Evolutionary conservation across 108 stramenopile species (phyloP), one percentile per base, ranked within the genome.

Genomic region (Cylindrotheca closterium): DNA sequence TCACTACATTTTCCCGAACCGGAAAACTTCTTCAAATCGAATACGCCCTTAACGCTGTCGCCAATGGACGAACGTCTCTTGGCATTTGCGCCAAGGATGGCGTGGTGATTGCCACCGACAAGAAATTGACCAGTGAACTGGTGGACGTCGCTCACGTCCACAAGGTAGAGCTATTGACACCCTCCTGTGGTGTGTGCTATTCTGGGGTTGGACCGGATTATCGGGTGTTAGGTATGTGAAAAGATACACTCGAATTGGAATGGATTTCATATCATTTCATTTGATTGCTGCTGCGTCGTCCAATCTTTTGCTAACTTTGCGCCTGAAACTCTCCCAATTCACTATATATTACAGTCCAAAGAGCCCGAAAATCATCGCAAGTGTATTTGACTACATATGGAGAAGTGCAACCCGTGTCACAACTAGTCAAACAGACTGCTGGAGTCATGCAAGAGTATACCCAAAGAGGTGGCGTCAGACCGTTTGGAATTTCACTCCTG

Each of bases 21-120:
- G 99, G 99, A 21, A 98, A 98, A 79, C 91, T 99, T 50, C 81
- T 98, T 31, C 98, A 99, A 79, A 98, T 99, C 53, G 98, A 99
- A 85, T 97, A 99, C 62, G 99, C 99, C 0, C 80, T 99, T 27
- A 98, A 96, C 68, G 97, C 98, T 28, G 98, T 98, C 23, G 88
- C 94, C 74, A 96, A 98, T 77, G 99, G 99, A 17, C 81, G 96
- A 33, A 97, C 95, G 2, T 89, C 96, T 23, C 62, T 99, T 23
- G 99, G 99, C 51, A 99, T 99, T 67, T 80, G 88, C 65, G 97
- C 99, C 56, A 83, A 80, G 19, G 97, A 99, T 63, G 99, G 99
- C 0, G 98, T 99, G 3, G 99, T 99, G 45, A 93, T 99, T 65
- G 96, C 93, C 18, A 99, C 99, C 15, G 96, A 98, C 60, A 99